These are phyloP conservation scores for Tetrahymena malaccensis DNA, from an alignment of 73 alveolate species.

Conservation along the genomic window DNA sequence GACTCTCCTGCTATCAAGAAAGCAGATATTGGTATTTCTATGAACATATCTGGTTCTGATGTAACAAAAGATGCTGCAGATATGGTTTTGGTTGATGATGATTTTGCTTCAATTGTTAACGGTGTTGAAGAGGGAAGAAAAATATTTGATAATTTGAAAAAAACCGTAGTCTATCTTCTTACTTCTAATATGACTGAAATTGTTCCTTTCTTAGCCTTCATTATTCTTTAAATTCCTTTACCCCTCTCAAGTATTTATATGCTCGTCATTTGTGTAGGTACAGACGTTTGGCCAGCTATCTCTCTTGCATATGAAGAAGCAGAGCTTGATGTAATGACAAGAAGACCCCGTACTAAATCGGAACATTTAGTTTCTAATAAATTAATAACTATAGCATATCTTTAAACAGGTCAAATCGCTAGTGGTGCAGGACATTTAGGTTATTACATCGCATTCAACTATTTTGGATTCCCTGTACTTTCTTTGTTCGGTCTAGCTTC, in stretches of 20 bases:
- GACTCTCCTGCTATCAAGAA: conserved; percentile 92
- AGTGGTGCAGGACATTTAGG: neutral
- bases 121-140: conserved; percentile 94
- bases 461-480: conserved; percentile 1
- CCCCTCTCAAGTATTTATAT: conserved; percentile 71
- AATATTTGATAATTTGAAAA: conserved; percentile 76
- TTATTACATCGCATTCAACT: neutral
- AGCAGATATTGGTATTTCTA: conserved; percentile 87
- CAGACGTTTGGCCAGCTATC: conserved; percentile 82
- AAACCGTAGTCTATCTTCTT: conserved; percentile 57
- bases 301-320: conserved; percentile 83
- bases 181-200: conserved; percentile 76
- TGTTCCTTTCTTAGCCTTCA: conserved; percentile 66
- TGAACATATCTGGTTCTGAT: conserved; percentile 96
- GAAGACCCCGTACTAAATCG: conserved; percentile 67
- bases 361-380: neutral
- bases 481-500: neutral
- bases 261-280: conserved; percentile 79
- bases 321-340: conserved; percentile 75
- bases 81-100: conserved; percentile 90
- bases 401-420: neutral
- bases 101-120: conserved; percentile 82
- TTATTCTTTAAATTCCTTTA: conserved; percentile 58
- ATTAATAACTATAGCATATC: neutral
- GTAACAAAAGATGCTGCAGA: conserved; percentile 99